Percentiles rank a stretch among this genome's conserved stretches.
Conservation (phyloP, 164 flowering plant species). For the Malania oleifera region DNA sequence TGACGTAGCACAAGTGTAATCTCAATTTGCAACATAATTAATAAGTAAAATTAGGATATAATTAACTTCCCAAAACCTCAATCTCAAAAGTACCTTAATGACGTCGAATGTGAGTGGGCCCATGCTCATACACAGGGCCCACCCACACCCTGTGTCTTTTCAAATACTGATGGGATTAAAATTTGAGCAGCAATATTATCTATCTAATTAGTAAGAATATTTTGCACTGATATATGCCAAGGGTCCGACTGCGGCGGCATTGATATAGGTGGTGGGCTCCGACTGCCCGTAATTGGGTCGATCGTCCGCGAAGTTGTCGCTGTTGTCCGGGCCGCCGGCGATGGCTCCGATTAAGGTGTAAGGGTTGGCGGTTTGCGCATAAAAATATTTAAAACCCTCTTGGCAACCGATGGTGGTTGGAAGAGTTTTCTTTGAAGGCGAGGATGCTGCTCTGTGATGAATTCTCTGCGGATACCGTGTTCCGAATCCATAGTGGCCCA, state of each 20-base stretch:
- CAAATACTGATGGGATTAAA: too few relatives aligned
- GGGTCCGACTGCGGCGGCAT: slow-evolving; percentile 87
- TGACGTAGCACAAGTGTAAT: too few relatives aligned
- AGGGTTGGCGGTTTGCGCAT: slow-evolving; percentile 60
- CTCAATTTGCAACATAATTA: too few relatives aligned
- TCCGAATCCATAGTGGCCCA: slow-evolving; percentile 82
- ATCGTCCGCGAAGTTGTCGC: slow-evolving; percentile 63
- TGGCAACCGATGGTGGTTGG: slow-evolving; percentile 61
- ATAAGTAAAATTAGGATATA: too few relatives aligned
- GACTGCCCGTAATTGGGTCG: slow-evolving; percentile 74
- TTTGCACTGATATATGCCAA: too few relatives aligned
- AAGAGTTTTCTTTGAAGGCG: slow-evolving; percentile 54
- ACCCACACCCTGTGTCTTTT: too few relatives aligned
- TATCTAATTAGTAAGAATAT: too few relatives aligned
- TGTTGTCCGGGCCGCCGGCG: slow-evolving; percentile 83
- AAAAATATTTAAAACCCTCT: slow-evolving; percentile 60
- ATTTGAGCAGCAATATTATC: too few relatives aligned
- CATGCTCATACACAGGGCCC: too few relatives aligned
- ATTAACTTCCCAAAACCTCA: too few relatives aligned
- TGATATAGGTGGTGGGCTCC: slow-evolving; percentile 86
- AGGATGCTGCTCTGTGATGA: slow-evolving; percentile 88
- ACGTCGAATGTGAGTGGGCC: too few relatives aligned
- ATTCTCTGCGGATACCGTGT: slow-evolving; percentile 51
- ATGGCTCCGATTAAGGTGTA: slow-evolving; percentile 68
- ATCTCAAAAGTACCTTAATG: too few relatives aligned